phyloP scores from a whole-genome alignment of 192 early-diverging fungal genomes.

The Dissophora ornata region DNA sequence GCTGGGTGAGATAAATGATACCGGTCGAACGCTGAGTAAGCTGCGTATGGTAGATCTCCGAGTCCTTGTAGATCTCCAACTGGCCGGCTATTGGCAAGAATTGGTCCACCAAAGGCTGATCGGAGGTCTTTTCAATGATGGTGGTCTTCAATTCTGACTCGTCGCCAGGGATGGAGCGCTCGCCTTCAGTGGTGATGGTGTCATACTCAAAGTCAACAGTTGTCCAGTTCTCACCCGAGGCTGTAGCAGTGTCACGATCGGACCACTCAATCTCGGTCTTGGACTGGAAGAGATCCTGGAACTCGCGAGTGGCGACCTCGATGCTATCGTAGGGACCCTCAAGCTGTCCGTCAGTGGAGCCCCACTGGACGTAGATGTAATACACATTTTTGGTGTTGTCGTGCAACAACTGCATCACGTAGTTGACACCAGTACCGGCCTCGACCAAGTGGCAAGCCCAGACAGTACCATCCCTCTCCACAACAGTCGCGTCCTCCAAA shows the following conservation, averaged over 20 bases:
- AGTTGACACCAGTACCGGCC: constrained; percentile 44
- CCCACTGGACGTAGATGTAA: constrained; percentile 55
- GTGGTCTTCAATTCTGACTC: no score
- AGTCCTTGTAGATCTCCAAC: constrained; percentile 19
- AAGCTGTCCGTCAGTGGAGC: constrained; percentile 31
- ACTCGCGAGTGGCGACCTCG: constrained; percentile 30
- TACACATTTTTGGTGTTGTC: constrained; percentile 35
- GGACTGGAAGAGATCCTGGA: constrained; percentile 37
- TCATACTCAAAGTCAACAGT: constrained; percentile 43
- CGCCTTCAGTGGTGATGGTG: constrained; percentile 16
- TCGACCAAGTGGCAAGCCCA: constrained; percentile 49
- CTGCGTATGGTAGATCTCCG: constrained; percentile 20
- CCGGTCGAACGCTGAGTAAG: constrained; percentile 28
- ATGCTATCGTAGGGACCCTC: constrained; percentile 44
- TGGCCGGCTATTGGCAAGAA: constrained; percentile 26
- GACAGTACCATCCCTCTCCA: constrained; percentile 30
- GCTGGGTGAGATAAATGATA: constrained; percentile 26
- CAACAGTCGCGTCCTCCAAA: constrained; percentile 35
- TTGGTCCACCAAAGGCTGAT: constrained; percentile 23
- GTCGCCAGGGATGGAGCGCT: no score
- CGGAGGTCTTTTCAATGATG: not conserved
- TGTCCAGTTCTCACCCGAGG: constrained; percentile 28
- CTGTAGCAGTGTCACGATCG: constrained; percentile 15
- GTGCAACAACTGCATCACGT: constrained; percentile 43
- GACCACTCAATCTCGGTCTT: constrained; percentile 41